A percentile compares a stretch with the other conserved stretches of the same genome.
phyloP scores from a whole-genome alignment of 148 eudicot species.

The Rhododendron griersonianum region DNA sequence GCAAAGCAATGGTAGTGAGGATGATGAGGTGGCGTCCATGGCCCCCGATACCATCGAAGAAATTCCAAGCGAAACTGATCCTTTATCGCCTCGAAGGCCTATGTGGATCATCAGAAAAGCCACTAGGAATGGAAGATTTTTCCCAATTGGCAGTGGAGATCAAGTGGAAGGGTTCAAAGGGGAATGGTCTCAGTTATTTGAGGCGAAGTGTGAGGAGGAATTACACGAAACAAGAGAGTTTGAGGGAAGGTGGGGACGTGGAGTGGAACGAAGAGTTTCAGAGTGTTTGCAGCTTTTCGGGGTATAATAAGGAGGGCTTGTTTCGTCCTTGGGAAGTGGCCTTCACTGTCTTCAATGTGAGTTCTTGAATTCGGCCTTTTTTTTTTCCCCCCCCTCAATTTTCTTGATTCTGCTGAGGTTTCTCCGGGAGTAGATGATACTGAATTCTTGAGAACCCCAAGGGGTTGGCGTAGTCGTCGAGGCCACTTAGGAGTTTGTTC shows the following conservation, averaged over 20 bases:
- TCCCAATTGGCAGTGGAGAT: slow-evolving; percentile 49
- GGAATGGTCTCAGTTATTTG: slow-evolving; percentile 47
- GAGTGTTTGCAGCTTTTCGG: slow-evolving; percentile 39
- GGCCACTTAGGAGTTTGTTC: too few relatives aligned
- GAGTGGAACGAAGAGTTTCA: slow-evolving; percentile 58
- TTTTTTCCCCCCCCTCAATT: background rate
- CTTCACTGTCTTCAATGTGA: slow-evolving; percentile 53
- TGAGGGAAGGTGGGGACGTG: slow-evolving; percentile 48
- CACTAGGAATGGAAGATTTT: slow-evolving; percentile 9
- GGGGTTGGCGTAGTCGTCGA: too few relatives aligned
- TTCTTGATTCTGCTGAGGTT: background rate
- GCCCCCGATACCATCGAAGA: slow-evolving; percentile 42
- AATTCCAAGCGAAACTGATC: slow-evolving; percentile 44
- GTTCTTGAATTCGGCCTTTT: slow-evolving; percentile 21
- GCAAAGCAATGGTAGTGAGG: slow-evolving; percentile 42
- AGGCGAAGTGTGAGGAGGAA: slow-evolving; percentile 44
- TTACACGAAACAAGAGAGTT: slow-evolving; percentile 32
- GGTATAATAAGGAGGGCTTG: slow-evolving; percentile 35
- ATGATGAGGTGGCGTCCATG: slow-evolving; percentile 79
- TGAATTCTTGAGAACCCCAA: background rate
- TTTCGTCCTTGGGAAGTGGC: slow-evolving; percentile 61
- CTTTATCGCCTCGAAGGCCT: slow-evolving; percentile 41
- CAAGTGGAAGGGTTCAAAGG: slow-evolving; percentile 63
- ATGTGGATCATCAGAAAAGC: slow-evolving; percentile 2
- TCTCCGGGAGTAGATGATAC: background rate